Conservation (phyloP, 495 filamentous ascomycete species). For the Pyronema omphalodes region DNA sequence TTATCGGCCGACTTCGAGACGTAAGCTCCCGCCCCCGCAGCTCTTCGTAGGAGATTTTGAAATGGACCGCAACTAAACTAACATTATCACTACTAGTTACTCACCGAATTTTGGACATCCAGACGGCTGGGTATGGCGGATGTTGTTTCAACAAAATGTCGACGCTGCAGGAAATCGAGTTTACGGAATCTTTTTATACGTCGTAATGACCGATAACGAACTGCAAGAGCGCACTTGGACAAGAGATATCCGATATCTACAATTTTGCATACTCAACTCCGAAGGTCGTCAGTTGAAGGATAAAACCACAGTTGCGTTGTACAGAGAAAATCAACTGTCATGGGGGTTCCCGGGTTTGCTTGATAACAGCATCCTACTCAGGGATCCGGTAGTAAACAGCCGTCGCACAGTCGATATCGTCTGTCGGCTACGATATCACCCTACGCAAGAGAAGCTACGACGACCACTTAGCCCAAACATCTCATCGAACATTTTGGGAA, state of each 20-base stretch:
- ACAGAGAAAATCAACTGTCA: conserved; percentile 22
- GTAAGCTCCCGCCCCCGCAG: conserved; percentile 12
- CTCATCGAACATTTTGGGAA: conserved; percentile 14
- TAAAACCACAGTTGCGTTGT: conserved; percentile 23
- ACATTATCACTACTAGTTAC: conserved; percentile 16
- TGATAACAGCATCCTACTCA: conserved; percentile 24
- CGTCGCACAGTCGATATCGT: conserved; percentile 23
- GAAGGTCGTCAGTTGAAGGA: conserved; percentile 24
- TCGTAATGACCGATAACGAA: conserved; percentile 25
- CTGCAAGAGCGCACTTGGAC: conserved; percentile 25
- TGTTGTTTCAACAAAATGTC: conserved; percentile 25
- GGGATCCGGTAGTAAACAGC: conserved; percentile 22
- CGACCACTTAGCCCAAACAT: conserved; percentile 21
- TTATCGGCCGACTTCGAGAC: conserved; percentile 24
- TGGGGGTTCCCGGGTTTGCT: conserved; percentile 24
- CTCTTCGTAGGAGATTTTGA: neutral
- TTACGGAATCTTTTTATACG: conserved; percentile 24
- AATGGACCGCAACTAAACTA: neutral
- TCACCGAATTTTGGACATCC: conserved; percentile 24
- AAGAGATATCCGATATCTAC: conserved; percentile 23
- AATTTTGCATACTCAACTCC: conserved; percentile 24
- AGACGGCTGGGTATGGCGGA: conserved; percentile 25
- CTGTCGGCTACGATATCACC: conserved; percentile 22
- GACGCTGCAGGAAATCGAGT: conserved; percentile 24
- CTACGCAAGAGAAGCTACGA: conserved; percentile 23